phyloP scores from a whole-genome alignment of 1,139 yeast species.

The Magnusiomyces tetraspermus region DNA sequence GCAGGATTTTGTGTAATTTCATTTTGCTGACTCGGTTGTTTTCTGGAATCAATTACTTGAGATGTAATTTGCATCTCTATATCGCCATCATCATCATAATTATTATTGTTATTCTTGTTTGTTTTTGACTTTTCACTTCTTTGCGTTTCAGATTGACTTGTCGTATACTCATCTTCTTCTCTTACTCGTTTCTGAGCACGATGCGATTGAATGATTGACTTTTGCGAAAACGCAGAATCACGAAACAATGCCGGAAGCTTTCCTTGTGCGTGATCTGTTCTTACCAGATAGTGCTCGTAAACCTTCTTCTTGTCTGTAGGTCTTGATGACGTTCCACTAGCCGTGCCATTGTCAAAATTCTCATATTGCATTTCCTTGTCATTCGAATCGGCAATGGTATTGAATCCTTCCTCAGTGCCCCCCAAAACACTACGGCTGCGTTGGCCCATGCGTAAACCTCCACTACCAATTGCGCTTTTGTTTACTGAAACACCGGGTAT shows the following conservation, averaged over 20 bases:
- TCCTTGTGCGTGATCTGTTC: conserved; percentile 66
- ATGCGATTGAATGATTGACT: background rate
- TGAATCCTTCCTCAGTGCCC: background rate
- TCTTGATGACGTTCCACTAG: background rate
- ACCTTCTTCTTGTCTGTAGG: conserved; percentile 18
- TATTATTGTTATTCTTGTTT: too few species aligned
- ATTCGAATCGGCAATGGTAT: background rate
- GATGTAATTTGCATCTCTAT: background rate
- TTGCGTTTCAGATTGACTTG: too few species aligned
- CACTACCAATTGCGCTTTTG: background rate
- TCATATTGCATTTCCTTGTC: background rate
- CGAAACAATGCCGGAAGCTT: conserved; percentile 42
- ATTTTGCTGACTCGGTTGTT: background rate
- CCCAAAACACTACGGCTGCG: background rate
- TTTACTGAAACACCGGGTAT: conserved; percentile 1
- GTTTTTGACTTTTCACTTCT: too few species aligned
- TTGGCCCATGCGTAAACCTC: background rate
- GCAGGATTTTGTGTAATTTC: too few species aligned
- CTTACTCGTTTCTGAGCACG: background rate
- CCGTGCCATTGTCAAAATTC: background rate
- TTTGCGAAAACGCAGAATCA: conserved; percentile 1
- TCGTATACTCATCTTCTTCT: conserved; percentile 1
- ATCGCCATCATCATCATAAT: background rate
- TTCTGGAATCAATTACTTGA: background rate
- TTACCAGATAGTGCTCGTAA: conserved; percentile 32